Base-by-base conservation (phyloP, 768 basidiomycete species). In the Tricholoma saponaceum region DNA sequence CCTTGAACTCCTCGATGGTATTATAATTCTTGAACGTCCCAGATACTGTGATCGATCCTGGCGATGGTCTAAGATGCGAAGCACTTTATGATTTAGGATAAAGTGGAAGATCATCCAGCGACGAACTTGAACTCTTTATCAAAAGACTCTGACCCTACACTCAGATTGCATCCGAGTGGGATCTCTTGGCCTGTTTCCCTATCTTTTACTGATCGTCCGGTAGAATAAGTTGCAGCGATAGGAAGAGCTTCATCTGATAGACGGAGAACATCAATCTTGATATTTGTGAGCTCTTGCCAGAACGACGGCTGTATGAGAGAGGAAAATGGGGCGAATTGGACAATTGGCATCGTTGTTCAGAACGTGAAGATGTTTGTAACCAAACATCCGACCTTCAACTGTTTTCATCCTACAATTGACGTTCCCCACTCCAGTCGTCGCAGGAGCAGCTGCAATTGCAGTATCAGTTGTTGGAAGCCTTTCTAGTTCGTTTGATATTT, bases 1-100 rank as follows among this genome's bases (percentile, higher is more conserved):
- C 83, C 65, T 88, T 93, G 77, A 98, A 98, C 10, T 97, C 94
- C 64, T 98, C 95, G 64, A 98, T 90, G 8, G 96, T 98, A 69
- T 98, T 99, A 76, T 84, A 98, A 71, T 98, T 98, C 80, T 92
- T 95, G 66, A 97, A 79, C 9, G 79, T 75, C 37, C 96, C 97
- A 4, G 64, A 69, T 0, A 85, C 80, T 1, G 72, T 55, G 44
- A 85, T 76, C 12, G 85, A 75, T 59, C 83, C 76, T 6, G 79
- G 65, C 1, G 83, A 69, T 12, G 71, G 57, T 52, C 85, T 86
- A 57, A 30, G 23, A 51, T 33, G 30, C 26, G 8, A 6, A 32
- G 8, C 30, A 52, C 12, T 26, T 35, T 47, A 52, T 37, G 13
- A 53, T 52, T 30, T 33, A 20, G 3, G 14, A 22, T 23, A 54